Percentiles rank a stretch among this genome's conserved stretches.
Conservation (phyloP, 1,139 yeast genomes). For the Geotrichum restrictum region DNA sequence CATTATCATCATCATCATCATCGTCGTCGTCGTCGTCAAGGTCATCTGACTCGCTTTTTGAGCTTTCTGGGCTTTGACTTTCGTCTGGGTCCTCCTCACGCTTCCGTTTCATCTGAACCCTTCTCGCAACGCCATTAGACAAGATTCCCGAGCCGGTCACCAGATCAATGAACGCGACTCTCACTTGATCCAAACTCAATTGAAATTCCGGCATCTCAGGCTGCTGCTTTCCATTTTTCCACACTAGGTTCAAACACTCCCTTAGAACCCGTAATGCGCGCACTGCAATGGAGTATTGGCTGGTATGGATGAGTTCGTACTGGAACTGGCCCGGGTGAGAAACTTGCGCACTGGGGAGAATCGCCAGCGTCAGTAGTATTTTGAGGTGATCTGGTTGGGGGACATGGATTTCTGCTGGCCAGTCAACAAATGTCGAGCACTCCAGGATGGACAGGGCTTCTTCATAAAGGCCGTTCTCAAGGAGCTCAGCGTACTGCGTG, state of each 20-base stretch:
- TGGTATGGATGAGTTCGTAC: not conserved
- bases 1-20: not conserved
- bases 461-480: conserved; percentile 9
- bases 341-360: conserved; percentile 8
- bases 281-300: conserved; percentile 3
- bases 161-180: too few relatives aligned
- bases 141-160: too few relatives aligned
- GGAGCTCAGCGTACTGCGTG: not conserved
- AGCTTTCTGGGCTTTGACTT: not conserved
- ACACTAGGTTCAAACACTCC: too few relatives aligned
- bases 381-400: conserved; percentile 2
- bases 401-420: not conserved
- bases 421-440: not conserved
- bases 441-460: conserved; percentile 4
- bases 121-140: too few relatives aligned
- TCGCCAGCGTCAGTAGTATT: conserved; percentile 4
- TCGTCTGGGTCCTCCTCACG: not conserved
- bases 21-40: conserved; percentile 5
- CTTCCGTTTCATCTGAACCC: too few relatives aligned
- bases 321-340: not conserved
- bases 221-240: not conserved
- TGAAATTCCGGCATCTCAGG: not conserved
- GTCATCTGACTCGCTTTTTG: not conserved
- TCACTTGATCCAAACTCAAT: not conserved
- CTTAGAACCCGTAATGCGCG: conserved; percentile 3